Percentiles rank a stretch among this genome's conserved stretches.
phyloP scores from a whole-genome alignment of 768 basidiomycete species.

The Mycena olivaceomarginata region DNA sequence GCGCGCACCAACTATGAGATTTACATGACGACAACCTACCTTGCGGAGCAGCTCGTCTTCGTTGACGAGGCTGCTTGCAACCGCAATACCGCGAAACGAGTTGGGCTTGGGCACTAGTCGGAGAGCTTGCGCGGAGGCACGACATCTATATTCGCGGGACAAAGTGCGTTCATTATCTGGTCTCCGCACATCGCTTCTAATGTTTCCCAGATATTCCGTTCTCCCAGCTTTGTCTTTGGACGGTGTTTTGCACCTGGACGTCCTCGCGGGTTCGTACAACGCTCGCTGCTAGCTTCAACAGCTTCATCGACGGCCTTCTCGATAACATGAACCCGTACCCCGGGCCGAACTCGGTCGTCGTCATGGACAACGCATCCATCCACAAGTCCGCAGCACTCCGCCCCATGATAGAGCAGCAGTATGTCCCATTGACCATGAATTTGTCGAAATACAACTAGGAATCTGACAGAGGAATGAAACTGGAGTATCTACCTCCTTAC shows the following conservation, averaged over 20 bases:
- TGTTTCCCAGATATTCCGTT: neutral
- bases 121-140: slow-evolving; percentile 19
- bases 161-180: slow-evolving; percentile 16
- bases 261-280: slow-evolving; percentile 12
- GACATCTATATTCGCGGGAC: neutral
- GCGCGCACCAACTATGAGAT: neutral
- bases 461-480: too few species aligned
- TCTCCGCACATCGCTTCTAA: neutral
- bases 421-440: too few species aligned
- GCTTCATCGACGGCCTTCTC: slow-evolving; percentile 48
- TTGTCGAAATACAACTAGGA: too few species aligned
- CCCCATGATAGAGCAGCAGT: slow-evolving; percentile 46
- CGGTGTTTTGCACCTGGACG: neutral
- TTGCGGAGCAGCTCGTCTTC: neutral
- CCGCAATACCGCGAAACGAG: neutral
- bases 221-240: neutral
- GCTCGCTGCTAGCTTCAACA: slow-evolving; percentile 44
- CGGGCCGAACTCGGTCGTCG: slow-evolving; percentile 39
- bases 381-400: slow-evolving; percentile 49
- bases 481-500: too few species aligned
- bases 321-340: slow-evolving; percentile 56
- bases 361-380: slow-evolving; percentile 51
- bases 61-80: slow-evolving; percentile 19
- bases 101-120: neutral
- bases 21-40: neutral